Percentiles rank a stretch among this genome's conserved stretches.
Conservation (phyloP, 768 basidiomycete species). For the Suillus decipiens region DNA sequence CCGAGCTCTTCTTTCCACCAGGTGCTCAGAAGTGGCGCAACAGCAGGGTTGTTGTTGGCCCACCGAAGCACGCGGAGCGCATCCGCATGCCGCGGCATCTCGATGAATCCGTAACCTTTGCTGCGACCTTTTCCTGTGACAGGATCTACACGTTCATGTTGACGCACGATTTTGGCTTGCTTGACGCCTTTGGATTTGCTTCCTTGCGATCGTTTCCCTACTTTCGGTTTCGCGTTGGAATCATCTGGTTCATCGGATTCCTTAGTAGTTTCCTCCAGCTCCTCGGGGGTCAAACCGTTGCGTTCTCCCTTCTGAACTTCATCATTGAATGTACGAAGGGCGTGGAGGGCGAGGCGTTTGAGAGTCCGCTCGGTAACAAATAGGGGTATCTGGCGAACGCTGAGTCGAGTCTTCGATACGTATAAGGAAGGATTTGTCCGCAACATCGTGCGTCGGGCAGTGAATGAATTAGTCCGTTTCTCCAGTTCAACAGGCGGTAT, state of each 20-base stretch:
- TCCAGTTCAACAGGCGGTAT: slow-evolving; percentile 79
- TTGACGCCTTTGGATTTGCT: slow-evolving; percentile 52
- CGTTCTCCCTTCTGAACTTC: slow-evolving; percentile 71
- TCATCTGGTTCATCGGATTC: slow-evolving; percentile 16
- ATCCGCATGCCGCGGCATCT: slow-evolving; percentile 85
- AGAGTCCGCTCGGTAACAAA: slow-evolving; percentile 89
- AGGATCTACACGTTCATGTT: slow-evolving; percentile 85
- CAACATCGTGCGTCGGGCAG: slow-evolving; percentile 78
- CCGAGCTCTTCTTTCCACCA: slow-evolving; percentile 87
- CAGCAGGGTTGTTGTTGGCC: slow-evolving; percentile 86
- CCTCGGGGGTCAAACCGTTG: slow-evolving; percentile 67
- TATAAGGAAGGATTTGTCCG: slow-evolving; percentile 92
- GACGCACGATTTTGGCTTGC: slow-evolving; percentile 92
- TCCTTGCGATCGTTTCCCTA: slow-evolving; percentile 28
- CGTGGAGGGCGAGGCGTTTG: slow-evolving; percentile 84
- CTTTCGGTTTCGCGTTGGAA: slow-evolving; percentile 26
- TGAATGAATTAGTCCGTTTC: slow-evolving; percentile 82
- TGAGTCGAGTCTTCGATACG: slow-evolving; percentile 92
- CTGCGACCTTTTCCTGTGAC: slow-evolving; percentile 85
- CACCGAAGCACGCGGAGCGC: slow-evolving; percentile 89
- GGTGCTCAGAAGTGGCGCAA: slow-evolving; percentile 61
- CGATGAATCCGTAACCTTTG: slow-evolving; percentile 95
- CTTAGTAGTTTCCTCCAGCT: slow-evolving; percentile 53
- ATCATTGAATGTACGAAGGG: slow-evolving; percentile 72
- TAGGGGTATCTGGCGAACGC: slow-evolving; percentile 88